Evolutionary conservation across 768 basidiomycete species (phyloP).

Genomic region (Pseudohyphozyma bogoriensis): DNA sequence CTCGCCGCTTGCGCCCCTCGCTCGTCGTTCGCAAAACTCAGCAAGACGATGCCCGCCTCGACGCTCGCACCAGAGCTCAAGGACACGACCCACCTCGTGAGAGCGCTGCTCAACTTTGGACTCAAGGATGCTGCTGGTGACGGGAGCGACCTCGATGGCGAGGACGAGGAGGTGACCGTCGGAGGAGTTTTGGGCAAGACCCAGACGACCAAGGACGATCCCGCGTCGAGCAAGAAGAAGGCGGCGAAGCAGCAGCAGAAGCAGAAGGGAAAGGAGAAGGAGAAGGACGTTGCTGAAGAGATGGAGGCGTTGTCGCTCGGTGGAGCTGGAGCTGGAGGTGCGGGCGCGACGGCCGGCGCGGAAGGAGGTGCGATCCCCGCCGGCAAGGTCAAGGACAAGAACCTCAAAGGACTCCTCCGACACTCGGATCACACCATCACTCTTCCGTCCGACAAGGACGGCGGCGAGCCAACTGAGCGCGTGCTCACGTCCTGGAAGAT

Average conservation of each 20-base stretch:
- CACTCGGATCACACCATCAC: conserved; percentile 16
- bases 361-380: too few relatives aligned
- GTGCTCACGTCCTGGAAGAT: conserved; percentile 82
- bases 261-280: neutral
- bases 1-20: too few relatives aligned
- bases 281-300: too few relatives aligned
- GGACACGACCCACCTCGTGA: conserved; percentile 13
- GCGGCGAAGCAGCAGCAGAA: neutral
- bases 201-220: neutral
- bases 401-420: conserved; percentile 6
- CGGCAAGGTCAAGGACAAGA: neutral
- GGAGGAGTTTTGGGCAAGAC: neutral
- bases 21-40: too few relatives aligned
- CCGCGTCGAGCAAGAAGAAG: neutral
- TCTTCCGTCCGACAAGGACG: neutral
- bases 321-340: neutral
- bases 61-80: too few relatives aligned
- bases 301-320: neutral
- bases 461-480: conserved; percentile 1
- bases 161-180: conserved; percentile 11
- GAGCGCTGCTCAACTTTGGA: conserved; percentile 18
- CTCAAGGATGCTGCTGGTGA: neutral
- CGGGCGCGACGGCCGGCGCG: neutral
- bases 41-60: too few relatives aligned
- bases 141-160: conserved; percentile 7